Evolutionary conservation across 805 yeast genomes (phyloP).

Genomic region (Sporopachydermia quercuum): DNA sequence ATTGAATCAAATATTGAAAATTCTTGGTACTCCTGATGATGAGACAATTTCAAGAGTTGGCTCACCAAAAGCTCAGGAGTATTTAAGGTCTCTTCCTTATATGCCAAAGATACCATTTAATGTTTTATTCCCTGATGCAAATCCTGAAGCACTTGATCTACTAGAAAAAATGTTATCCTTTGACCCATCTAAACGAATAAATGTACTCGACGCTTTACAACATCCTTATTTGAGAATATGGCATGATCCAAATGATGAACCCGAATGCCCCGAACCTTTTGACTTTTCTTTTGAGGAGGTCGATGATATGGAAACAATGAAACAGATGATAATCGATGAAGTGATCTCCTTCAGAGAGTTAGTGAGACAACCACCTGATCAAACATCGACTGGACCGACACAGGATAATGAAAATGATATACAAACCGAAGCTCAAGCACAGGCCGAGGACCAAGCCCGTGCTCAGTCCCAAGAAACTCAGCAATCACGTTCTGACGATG

Average conservation of each 20-base stretch:
- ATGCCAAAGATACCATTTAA: conserved; percentile 67
- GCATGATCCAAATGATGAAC: conserved; percentile 92
- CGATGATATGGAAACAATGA: conserved; percentile 65
- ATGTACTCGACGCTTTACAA: conserved; percentile 74
- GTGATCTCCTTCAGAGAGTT: conserved; percentile 64
- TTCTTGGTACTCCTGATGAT: conserved; percentile 84
- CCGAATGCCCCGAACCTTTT: conserved; percentile 63
- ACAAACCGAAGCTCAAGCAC: conserved; percentile 17
- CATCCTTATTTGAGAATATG: conserved; percentile 84
- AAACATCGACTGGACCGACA: conserved; percentile 27
- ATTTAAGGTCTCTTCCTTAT: conserved; percentile 73
- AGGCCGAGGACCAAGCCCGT: conserved; percentile 11
- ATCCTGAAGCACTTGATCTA: conserved; percentile 74
- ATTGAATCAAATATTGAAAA: conserved; percentile 69
- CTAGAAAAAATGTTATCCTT: conserved; percentile 68
- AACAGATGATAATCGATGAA: conserved; percentile 64
- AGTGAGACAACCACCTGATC: conserved; percentile 70
- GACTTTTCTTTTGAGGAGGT: conserved; percentile 80
- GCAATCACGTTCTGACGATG: conserved; percentile 7
- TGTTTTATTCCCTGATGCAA: conserved; percentile 68
- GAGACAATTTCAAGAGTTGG: conserved; percentile 58
- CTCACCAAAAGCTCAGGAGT: conserved; percentile 79
- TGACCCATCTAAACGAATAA: conserved; percentile 72
- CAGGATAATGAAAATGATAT: conserved; percentile 27
- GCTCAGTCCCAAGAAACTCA: conserved; percentile 19